Base-by-base conservation (phyloP, 225 moss, liverwort and hornwort species). In the Thuidium tamariscinum region DNA sequence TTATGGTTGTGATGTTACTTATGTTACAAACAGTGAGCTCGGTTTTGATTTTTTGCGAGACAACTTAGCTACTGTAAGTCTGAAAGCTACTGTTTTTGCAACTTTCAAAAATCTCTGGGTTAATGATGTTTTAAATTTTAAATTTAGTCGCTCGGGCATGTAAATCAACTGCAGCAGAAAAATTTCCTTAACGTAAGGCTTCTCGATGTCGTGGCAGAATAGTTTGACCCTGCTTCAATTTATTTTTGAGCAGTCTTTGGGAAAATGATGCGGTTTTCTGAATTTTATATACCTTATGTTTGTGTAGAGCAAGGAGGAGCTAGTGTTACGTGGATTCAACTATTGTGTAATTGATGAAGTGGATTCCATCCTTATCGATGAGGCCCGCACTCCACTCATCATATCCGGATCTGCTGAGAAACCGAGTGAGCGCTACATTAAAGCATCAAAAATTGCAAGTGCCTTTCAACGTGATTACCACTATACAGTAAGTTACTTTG, bases 331-430 rank as follows among this genome's bases (percentile, higher is more conserved):
- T 86, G 95, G 93, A 26, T 98, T 98, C 90, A 98, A 95, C 84
- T 98, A 95, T 81, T 96, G 98, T 91, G 96, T 98, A 17, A 98
- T 98, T 84, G 98, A 98, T 80, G 98, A 98, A 91, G 98, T 98
- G 74, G 98, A 98, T 89, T 96, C 96, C 10, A 96, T 98, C 71
- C 92, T 98, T 68, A 95, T 98, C 60, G 98, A 98, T 86, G 98
- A 98, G 93, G 98, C 98, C 77, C 94, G 98, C 83, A 98, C 98
- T 70, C 98, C 98, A 27, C 93, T 98, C 54, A 98, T 98, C 66
- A 98, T 98, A 78, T 98, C 98, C 61, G 98, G 98, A 64, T 93
- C 95, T 82, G 98, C 98, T 69, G 98, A 98, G 89, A 96, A 95
- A 85, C 98, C 98, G 73, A 98, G 98, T 87, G 98, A 98, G 85